These are phyloP conservation scores for Sanghuangporus sanghuang DNA, from an alignment of 1,284 basidiomycete species.

Conservation along the genomic window DNA sequence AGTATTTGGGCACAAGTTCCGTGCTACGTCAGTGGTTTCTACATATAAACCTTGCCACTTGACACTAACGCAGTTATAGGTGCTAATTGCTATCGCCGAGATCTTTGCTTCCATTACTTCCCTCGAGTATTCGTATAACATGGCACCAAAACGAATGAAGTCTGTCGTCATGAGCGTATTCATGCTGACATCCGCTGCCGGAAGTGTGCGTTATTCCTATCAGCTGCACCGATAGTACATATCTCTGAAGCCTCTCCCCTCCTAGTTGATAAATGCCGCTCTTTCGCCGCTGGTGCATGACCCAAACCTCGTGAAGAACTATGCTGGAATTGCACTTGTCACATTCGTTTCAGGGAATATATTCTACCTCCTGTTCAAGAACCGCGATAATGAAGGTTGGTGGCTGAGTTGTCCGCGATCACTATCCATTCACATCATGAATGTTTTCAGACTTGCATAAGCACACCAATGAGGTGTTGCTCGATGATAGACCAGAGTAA, in stretches of 20 bases:
- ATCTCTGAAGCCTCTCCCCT: background rate
- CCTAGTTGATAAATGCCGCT: conserved; percentile 10
- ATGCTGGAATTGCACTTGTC: conserved; percentile 31
- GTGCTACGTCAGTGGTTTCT: conserved; percentile 9
- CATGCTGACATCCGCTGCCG: conserved; percentile 48
- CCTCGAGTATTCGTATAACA: conserved; percentile 62
- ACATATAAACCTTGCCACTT: background rate
- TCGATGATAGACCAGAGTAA: background rate
- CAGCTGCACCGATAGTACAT: background rate
- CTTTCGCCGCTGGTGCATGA: conserved; percentile 28
- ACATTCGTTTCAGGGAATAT: conserved; percentile 30
- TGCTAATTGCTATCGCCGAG: conserved; percentile 44
- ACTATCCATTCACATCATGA: background rate
- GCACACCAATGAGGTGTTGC: background rate
- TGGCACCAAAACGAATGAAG: conserved; percentile 52
- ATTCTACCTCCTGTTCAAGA: conserved; percentile 31
- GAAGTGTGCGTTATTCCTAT: conserved; percentile 4
- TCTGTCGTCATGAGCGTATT: conserved; percentile 50
- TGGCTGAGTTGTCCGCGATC: background rate
- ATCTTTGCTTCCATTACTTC: conserved; percentile 64
- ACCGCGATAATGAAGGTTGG: conserved; percentile 22
- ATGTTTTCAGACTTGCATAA: background rate
- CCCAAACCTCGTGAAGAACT: conserved; percentile 29
- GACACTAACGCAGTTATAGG: conserved; percentile 34
- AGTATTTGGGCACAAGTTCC: conserved; percentile 44